Evolutionary conservation across 805 yeast genomes (phyloP), one percentile per base, ranked within the genome.

Genomic region (Kodamaea nitidulidarum): DNA sequence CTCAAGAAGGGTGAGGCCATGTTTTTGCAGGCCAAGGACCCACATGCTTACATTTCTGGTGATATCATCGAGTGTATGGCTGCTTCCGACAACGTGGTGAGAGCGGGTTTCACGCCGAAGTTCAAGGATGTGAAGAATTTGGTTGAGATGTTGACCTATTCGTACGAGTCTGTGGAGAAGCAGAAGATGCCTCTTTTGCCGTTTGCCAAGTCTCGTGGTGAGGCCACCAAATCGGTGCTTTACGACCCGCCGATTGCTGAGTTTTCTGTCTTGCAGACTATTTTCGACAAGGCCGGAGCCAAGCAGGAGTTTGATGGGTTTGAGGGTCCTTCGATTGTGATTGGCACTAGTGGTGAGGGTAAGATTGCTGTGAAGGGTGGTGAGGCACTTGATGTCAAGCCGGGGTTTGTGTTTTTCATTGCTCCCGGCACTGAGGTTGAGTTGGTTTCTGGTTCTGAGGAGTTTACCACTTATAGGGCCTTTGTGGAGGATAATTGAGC

Each of bases 51-150:
- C 65, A 91, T 93, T 45, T 75, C 83, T 40, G 99, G 99, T 49
- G 98, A 93, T 63, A 93, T 93, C 51, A 90, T 93, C 56, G 99
- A 93, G 71, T 93, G 98, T 71, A 93, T 93, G 99, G 98, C 98
- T 31, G 97, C 98, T 7, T 83, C 95, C 29, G 99, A 93, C 63
- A 93, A 93, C 55, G 99, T 93, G 42, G 97, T 93, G 36, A 80
- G 99, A 63, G 95, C 97, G 3, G 99, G 98, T 10, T 93, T 93
- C 73, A 93, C 99, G n/a, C 98, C 99, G 46, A 93, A 93, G 64
- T 93, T 91, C 71, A 93, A 91, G 67, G 99, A 93, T 63, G 98
- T 93, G 44, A 65, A 80, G 43, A 88, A 84, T 54, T 77, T 93
- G 57, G 97, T 93, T 32, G 78, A 76, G 39, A 87, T 87, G 93